A percentile compares a stretch with the other conserved stretches of the same genome.
phyloP scores from a whole-genome alignment of 2,329 filamentous ascomycete species.

The Fusarium incarnatum region DNA sequence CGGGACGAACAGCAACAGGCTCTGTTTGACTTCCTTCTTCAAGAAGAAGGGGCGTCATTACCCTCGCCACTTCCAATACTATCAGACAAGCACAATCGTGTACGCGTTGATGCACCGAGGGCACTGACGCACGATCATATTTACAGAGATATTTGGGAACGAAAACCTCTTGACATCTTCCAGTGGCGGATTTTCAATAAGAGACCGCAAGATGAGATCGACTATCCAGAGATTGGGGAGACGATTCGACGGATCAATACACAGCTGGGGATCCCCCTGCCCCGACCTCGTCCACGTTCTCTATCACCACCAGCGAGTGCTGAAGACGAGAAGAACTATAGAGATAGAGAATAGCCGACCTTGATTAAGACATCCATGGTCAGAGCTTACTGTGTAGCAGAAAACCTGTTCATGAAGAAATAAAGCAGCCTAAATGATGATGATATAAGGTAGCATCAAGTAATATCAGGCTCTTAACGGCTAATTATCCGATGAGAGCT shows the following conservation, averaged over 20 bases:
- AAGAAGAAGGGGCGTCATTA: neutral
- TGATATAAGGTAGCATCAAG: neutral
- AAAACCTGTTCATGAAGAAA: too few species aligned
- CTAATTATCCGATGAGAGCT: neutral
- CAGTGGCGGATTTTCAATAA: constrained; percentile 12
- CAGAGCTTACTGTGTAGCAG: too few species aligned
- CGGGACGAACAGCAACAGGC: constrained; percentile 19
- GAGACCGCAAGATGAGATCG: constrained; percentile 21
- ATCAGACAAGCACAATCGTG: constrained; percentile 4
- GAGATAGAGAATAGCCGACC: neutral
- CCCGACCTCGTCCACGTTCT: neutral
- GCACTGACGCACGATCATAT: constrained; percentile 19
- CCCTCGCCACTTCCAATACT: constrained; percentile 19
- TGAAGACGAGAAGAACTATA: neutral
- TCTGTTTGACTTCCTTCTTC: constrained; percentile 14
- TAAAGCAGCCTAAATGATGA: too few species aligned
- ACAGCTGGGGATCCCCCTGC: neutral
- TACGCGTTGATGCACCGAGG: constrained; percentile 18
- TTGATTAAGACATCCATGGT: accelerated
- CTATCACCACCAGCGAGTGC: neutral
- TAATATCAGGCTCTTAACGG: accelerated
- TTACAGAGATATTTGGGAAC: constrained; percentile 34
- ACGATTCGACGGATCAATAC: constrained; percentile 14
- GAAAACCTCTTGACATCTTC: neutral
- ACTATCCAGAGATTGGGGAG: constrained; percentile 22